These are phyloP conservation scores for Amanita fuliginea DNA, from an alignment of 768 basidiomycete genomes.

Conservation along the genomic window DNA sequence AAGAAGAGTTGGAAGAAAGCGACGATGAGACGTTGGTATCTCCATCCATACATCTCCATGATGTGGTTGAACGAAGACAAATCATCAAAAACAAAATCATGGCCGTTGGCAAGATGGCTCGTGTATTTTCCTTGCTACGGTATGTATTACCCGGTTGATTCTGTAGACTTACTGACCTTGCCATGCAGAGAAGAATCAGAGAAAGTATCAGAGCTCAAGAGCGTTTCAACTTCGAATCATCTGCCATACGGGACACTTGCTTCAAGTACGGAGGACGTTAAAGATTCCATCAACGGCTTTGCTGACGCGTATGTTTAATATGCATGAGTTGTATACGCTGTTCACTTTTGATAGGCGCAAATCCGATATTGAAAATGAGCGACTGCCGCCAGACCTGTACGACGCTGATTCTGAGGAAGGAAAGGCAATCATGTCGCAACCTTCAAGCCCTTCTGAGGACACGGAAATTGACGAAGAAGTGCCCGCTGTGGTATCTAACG, in stretches of 20 bases:
- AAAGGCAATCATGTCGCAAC: slow-evolving; percentile 48
- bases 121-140: slow-evolving; percentile 94
- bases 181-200: slow-evolving; percentile 86
- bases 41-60: slow-evolving; percentile 31
- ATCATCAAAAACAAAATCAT: slow-evolving; percentile 98
- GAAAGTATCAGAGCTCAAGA: slow-evolving; percentile 94
- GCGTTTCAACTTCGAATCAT: slow-evolving; percentile 64
- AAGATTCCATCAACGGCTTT: slow-evolving; percentile 86
- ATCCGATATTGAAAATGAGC: slow-evolving; percentile 98
- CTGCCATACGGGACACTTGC: slow-evolving; percentile 80
- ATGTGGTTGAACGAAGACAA: slow-evolving; percentile 66
- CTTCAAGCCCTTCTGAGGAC: slow-evolving; percentile 45
- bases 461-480: slow-evolving; percentile 16
- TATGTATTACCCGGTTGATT: slow-evolving; percentile 24
- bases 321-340: background rate
- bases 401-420: slow-evolving; percentile 70
- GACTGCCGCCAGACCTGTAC: slow-evolving; percentile 91
- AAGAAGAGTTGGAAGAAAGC: slow-evolving; percentile 90
- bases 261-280: slow-evolving; percentile 88
- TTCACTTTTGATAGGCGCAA: slow-evolving; percentile 53
- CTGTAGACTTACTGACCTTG: background rate
- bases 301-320: slow-evolving; percentile 77
- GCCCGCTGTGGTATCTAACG: slow-evolving; percentile 34
- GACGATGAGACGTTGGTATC: slow-evolving; percentile 43
- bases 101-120: slow-evolving; percentile 92